Conservation (phyloP, 1,284 basidiomycete species). For the Inonotus obliquus region DNA sequence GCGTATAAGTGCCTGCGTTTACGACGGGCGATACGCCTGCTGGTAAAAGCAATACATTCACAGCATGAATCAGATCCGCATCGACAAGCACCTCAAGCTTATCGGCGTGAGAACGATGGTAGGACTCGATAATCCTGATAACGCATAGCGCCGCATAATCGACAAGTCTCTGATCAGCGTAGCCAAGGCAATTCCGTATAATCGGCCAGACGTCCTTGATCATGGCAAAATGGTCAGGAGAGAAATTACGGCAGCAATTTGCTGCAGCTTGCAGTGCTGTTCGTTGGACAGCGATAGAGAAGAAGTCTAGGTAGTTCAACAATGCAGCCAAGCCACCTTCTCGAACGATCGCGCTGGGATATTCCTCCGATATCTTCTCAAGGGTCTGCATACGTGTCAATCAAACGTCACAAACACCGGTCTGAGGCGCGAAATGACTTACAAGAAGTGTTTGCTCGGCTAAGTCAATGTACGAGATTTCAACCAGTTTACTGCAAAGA, state of each 20-base stretch:
- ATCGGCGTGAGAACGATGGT: constrained; percentile 77
- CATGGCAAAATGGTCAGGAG: constrained; percentile 82
- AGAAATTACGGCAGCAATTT: constrained; percentile 90
- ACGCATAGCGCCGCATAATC: constrained; percentile 92
- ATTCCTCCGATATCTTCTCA: constrained; percentile 96
- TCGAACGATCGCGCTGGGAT: constrained; percentile 89
- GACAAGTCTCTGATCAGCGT: constrained; percentile 90
- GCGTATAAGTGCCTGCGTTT: constrained; percentile 81
- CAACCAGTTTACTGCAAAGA: constrained; percentile 90
- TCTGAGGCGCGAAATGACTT: constrained; percentile 33
- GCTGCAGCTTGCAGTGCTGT: constrained; percentile 95
- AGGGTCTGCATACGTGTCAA: constrained; percentile 62
- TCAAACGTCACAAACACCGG: constrained; percentile 19
- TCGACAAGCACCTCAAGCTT: constrained; percentile 86
- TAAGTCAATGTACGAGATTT: constrained; percentile 94
- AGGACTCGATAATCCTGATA: constrained; percentile 88
- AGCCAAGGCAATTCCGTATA: constrained; percentile 84
- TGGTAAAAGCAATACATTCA: constrained; percentile 82
- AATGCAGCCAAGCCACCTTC: constrained; percentile 90
- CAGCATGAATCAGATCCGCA: constrained; percentile 73
- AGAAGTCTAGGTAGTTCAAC: constrained; percentile 93
- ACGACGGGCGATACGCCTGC: constrained; percentile 83
- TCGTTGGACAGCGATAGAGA: constrained; percentile 93
- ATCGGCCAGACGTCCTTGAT: constrained; percentile 88
- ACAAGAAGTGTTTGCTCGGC: constrained; percentile 95